Evolutionary conservation across 2,329 filamentous ascomycete genomes (phyloP).

Genomic region (Hymenoscyphus infarciens): DNA sequence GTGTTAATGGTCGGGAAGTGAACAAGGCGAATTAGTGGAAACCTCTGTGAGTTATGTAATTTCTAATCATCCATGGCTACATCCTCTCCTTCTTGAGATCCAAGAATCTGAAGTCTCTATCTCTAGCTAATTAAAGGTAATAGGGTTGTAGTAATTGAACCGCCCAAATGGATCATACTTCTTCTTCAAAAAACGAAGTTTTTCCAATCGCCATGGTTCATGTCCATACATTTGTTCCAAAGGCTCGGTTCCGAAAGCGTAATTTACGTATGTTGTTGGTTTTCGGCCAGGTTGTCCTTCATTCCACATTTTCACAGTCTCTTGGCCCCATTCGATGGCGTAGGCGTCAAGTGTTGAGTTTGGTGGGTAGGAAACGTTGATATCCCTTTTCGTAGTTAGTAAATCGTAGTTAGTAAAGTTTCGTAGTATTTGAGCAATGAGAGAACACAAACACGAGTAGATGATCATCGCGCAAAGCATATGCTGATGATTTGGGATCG

Average conservation of each 20-base stretch:
- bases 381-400: not conserved
- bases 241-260: constrained; percentile 7
- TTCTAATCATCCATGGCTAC: no score
- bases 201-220: constrained; percentile 10
- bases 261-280: constrained; percentile 10
- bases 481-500: not conserved
- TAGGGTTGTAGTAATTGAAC: constrained; percentile 10
- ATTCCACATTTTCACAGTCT: constrained; percentile 7
- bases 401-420: no score
- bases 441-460: not conserved
- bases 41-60: no score
- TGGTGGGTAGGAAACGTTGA: not conserved
- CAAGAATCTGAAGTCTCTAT: no score
- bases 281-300: constrained; percentile 1
- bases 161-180: constrained; percentile 4
- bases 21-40: no score
- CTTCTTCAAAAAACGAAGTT: constrained; percentile 5
- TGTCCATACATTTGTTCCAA: constrained; percentile 4
- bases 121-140: not conserved
- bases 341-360: not conserved
- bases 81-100: no score
- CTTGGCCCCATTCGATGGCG: not conserved
- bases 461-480: constrained; percentile 8
- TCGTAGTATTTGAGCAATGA: no score
- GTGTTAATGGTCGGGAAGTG: no score